Evolutionary conservation across 1,284 basidiomycete species (phyloP).

Genomic region (Grifola frondosa): DNA sequence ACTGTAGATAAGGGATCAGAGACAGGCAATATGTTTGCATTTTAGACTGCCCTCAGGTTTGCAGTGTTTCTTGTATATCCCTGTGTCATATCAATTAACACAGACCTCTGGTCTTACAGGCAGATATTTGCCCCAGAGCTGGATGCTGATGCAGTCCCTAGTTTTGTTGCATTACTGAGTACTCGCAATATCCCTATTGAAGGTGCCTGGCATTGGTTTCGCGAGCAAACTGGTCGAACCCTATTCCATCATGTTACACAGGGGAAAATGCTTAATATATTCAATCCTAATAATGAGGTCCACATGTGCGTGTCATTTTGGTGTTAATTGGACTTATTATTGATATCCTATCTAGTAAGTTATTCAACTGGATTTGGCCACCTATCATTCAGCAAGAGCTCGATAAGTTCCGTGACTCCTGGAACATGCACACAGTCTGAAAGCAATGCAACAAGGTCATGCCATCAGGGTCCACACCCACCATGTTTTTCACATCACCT

Average conservation of each 20-base stretch:
- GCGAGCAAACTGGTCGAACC: constrained; percentile 3
- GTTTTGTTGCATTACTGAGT: constrained; percentile 25
- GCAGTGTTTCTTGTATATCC: not conserved
- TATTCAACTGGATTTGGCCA: constrained; percentile 16
- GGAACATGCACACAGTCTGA: constrained; percentile 11
- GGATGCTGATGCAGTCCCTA: constrained; percentile 10
- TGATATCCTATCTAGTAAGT: not conserved
- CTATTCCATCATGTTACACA: not conserved
- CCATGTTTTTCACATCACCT: not conserved
- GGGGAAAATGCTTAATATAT: not conserved
- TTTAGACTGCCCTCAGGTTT: constrained; percentile 19
- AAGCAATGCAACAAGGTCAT: constrained; percentile 3
- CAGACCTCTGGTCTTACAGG: no score
- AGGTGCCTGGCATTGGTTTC: constrained; percentile 29
- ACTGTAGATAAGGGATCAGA: constrained; percentile 32
- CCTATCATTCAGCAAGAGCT: constrained; percentile 6
- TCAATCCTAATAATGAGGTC: not conserved
- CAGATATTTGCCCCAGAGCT: not conserved
- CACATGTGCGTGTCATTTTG: not conserved
- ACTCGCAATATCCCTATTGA: constrained; percentile 32
- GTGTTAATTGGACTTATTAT: not conserved
- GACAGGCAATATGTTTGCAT: constrained; percentile 24
- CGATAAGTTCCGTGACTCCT: constrained; percentile 7
- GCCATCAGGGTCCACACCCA: constrained; percentile 9
- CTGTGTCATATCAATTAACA: no score